phyloP scores from a whole-genome alignment of 2,329 filamentous ascomycete species.

The Trichoderma atrobrunneum region DNA sequence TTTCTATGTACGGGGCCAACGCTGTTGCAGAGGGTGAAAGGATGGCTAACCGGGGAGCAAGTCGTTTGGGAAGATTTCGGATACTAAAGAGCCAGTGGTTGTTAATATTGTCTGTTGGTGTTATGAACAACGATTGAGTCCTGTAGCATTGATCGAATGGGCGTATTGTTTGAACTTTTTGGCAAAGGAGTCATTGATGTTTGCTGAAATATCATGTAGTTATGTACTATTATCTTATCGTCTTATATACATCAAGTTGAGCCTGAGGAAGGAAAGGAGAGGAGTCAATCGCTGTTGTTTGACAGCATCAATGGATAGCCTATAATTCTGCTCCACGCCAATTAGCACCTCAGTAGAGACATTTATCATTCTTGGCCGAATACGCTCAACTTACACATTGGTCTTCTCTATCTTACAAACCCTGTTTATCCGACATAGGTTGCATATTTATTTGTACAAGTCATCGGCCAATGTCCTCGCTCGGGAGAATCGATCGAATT shows the following conservation, averaged over 20 bases:
- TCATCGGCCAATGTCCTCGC: not conserved
- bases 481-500: not conserved
- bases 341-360: not conserved
- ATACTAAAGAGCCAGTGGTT: slow-evolving; percentile 40
- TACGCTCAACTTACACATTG: not conserved
- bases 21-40: slow-evolving; percentile 44
- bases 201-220: not conserved
- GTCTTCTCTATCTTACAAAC: not conserved
- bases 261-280: not conserved
- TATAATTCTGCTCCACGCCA: not conserved
- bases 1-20: slow-evolving; percentile 47
- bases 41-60: slow-evolving; percentile 54
- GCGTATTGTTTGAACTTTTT: not conserved
- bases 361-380: too few relatives aligned
- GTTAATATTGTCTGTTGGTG: not conserved
- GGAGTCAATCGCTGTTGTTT: not conserved
- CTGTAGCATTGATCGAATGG: not conserved
- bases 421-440: not conserved
- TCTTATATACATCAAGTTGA: not conserved
- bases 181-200: not conserved
- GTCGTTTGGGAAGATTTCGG: slow-evolving; percentile 59
- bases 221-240: not conserved
- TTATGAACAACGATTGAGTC: not conserved
- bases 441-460: not conserved
- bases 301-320: not conserved